These are phyloP conservation scores for Leishmania arabica DNA, from an alignment of 208 protist genomes.

Conservation along the genomic window DNA sequence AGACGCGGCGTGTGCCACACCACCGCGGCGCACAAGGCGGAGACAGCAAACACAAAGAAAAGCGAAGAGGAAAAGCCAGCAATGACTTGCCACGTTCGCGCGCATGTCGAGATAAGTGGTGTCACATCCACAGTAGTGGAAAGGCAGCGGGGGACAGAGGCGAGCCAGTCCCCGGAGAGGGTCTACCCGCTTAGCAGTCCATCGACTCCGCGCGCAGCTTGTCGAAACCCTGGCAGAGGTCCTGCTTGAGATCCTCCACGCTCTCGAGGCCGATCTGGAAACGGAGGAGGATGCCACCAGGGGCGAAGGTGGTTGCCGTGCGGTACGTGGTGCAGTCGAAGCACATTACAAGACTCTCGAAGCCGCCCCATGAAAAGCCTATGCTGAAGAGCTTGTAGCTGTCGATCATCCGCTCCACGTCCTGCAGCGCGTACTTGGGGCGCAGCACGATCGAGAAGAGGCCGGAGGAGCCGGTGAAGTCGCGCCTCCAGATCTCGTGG, in stretches of 20 bases:
- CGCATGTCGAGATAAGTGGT: background rate
- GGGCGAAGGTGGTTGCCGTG: constrained; percentile 30
- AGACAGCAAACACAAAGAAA: background rate
- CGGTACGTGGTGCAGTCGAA: constrained; percentile 34
- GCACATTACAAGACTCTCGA: constrained; percentile 34
- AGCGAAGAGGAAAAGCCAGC: background rate
- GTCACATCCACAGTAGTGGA: background rate
- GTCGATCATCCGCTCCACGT: constrained; percentile 27
- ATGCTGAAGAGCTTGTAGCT: constrained; percentile 28
- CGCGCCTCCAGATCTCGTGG: constrained; percentile 40
- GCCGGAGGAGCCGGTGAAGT: constrained; percentile 33
- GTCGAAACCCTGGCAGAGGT: constrained; percentile 28
- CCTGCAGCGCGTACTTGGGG: constrained; percentile 26
- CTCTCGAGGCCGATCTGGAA: constrained; percentile 37
- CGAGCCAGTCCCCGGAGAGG: background rate
- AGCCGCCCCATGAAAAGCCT: constrained; percentile 39
- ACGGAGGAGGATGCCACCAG: constrained; percentile 26
- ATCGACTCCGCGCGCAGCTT: constrained; percentile 5
- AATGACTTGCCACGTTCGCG: background rate
- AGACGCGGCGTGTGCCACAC: background rate
- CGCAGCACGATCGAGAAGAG: constrained; percentile 30
- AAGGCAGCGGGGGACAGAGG: background rate
- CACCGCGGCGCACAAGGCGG: background rate
- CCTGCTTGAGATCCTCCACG: constrained; percentile 36
- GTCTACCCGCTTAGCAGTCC: constrained; percentile 1